Conservation (phyloP, 768 basidiomycete genomes). For the Rhodotorula paludigena region DNA sequence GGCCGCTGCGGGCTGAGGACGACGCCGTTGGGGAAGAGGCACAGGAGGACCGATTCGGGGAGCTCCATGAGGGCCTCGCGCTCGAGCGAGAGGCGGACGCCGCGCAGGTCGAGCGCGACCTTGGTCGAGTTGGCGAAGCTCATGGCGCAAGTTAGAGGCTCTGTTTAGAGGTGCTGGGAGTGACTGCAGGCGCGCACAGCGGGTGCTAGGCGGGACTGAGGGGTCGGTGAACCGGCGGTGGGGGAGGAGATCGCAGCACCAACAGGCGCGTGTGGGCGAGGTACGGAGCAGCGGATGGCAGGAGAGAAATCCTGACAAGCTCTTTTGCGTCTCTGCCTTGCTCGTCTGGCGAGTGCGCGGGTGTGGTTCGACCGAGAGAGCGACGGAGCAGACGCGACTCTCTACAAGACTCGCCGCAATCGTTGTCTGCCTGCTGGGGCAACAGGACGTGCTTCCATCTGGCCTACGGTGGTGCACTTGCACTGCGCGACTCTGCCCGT, state of each 20-base stretch:
- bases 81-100: slow-evolving; percentile 85
- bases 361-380: too few species aligned
- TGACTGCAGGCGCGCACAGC: neutral
- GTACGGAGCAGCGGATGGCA: too few species aligned
- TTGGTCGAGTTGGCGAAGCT: slow-evolving; percentile 27
- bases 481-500: too few species aligned
- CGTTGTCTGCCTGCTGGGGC: too few species aligned
- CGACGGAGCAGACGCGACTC: too few species aligned
- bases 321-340: too few species aligned
- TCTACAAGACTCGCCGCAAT: too few species aligned
- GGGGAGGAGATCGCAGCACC: neutral
- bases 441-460: too few species aligned
- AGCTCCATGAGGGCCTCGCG: slow-evolving; percentile 97
- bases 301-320: too few species aligned
- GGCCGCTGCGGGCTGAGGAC: slow-evolving; percentile 72
- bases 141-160: slow-evolving; percentile 14
- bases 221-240: neutral
- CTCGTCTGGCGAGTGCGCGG: too few species aligned
- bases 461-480: too few species aligned
- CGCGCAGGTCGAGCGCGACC: slow-evolving; percentile 83
- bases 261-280: neutral
- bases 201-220: neutral
- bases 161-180: too few species aligned
- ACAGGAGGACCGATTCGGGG: slow-evolving; percentile 91
- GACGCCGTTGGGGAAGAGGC: slow-evolving; percentile 93